phyloP scores from a whole-genome alignment of 2,329 filamentous ascomycete species.

The Arthrobotrys iridis region DNA sequence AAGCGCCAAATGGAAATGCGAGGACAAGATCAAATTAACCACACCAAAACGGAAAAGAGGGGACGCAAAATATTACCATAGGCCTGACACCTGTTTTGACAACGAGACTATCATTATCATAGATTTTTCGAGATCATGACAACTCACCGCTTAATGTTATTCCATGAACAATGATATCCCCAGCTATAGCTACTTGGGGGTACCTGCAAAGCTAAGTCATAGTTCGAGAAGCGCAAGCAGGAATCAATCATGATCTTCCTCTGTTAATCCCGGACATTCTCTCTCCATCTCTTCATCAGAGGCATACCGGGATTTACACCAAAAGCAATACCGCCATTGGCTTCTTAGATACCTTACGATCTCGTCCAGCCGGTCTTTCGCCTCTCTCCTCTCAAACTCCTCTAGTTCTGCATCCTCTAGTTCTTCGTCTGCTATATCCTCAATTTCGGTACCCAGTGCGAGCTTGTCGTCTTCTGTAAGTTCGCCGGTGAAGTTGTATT shows the following conservation, averaged over 20 bases:
- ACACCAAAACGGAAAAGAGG: no score
- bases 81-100: no score
- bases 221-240: no score
- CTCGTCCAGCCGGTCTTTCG: conserved; percentile 72
- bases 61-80: no score
- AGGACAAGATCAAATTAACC: no score
- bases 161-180: background rate
- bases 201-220: background rate
- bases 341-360: conserved; percentile 76
- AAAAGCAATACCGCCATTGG: conserved; percentile 87
- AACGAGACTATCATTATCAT: no score
- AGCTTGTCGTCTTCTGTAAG: conserved; percentile 77
- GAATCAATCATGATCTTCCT: conserved; percentile 68
- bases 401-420: conserved; percentile 83
- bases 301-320: conserved; percentile 87
- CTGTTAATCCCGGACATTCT: conserved; percentile 90
- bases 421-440: conserved; percentile 71
- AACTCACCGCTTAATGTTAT: background rate
- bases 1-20: no score
- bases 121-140: no score
- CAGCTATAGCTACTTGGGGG: background rate
- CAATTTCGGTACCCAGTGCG: conserved; percentile 70
- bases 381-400: conserved; percentile 76
- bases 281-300: conserved; percentile 73
- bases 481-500: conserved; percentile 71